phyloP scores from a whole-genome alignment of 441 rosid species.

The Erodium trifolium region DNA sequence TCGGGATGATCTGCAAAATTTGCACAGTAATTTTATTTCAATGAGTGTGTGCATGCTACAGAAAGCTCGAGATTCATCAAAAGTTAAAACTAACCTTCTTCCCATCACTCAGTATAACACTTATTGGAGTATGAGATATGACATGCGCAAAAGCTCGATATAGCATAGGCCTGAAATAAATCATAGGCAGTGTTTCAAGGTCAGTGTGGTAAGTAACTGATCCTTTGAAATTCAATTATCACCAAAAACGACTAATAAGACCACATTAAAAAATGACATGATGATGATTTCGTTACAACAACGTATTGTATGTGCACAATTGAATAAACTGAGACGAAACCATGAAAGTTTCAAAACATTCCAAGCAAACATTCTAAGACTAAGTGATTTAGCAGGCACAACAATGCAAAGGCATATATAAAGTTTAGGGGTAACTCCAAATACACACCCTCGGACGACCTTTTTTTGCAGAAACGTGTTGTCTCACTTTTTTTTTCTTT shows the following conservation, averaged over 20 bases:
- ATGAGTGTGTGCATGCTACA: neutral
- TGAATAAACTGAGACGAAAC: neutral
- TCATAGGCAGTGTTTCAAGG: constrained; percentile 6
- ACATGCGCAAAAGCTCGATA: constrained; percentile 59
- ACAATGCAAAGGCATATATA: too few species aligned
- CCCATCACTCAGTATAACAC: constrained; percentile 53
- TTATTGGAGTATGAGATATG: constrained; percentile 55
- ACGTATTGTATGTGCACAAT: neutral
- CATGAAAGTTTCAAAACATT: neutral
- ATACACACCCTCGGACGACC: too few species aligned
- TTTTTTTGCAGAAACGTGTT: too few species aligned
- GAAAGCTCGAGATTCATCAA: too few species aligned
- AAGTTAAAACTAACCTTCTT: constrained; percentile 45
- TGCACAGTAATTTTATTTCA: neutral
- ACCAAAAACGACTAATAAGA: neutral
- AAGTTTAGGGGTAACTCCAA: too few species aligned
- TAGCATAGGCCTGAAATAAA: constrained; percentile 54
- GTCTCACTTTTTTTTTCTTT: too few species aligned
- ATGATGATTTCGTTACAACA: neutral
- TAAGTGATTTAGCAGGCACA: neutral
- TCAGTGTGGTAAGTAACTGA: neutral
- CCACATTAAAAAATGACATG: neutral
- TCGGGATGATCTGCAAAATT: constrained; percentile 50
- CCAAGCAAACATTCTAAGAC: neutral
- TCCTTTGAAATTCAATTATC: neutral